Conservation (phyloP, 768 basidiomycete species). For the Lactarius hengduanensis region DNA sequence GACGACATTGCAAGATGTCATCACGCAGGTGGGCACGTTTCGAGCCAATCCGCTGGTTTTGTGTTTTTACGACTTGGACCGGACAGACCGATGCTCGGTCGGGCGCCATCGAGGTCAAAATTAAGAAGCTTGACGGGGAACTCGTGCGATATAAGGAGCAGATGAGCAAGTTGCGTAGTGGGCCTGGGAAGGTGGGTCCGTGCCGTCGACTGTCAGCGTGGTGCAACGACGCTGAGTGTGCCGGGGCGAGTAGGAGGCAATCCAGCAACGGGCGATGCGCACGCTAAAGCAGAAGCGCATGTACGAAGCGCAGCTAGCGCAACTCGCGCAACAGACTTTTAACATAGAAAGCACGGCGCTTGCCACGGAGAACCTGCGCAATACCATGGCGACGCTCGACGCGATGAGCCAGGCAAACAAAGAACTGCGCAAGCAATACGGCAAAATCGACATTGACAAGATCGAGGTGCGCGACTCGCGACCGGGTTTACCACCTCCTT, state of each 20-base stretch:
- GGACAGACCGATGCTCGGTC: constrained; percentile 81
- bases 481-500: neutral
- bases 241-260: constrained; percentile 59
- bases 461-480: constrained; percentile 70
- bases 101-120: constrained; percentile 91
- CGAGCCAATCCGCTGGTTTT: neutral
- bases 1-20: constrained; percentile 88
- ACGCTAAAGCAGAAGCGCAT: constrained; percentile 94
- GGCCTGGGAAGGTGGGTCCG: constrained; percentile 84
- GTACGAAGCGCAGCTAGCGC: constrained; percentile 91
- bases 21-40: constrained; percentile 61
- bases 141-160: constrained; percentile 91
- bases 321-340: constrained; percentile 92
- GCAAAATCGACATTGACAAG: constrained; percentile 96
- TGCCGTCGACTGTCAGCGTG: neutral
- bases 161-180: constrained; percentile 89
- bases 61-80: constrained; percentile 10
- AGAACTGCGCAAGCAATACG: constrained; percentile 95
- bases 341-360: constrained; percentile 98
- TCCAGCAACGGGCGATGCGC: constrained; percentile 91
- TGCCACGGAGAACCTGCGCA: constrained; percentile 95
- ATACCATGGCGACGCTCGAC: constrained; percentile 98
- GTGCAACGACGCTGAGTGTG: neutral
- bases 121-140: constrained; percentile 95
- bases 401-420: constrained; percentile 97